Evolutionary conservation across 257 asterid genomes (phyloP).

Genomic region (Euphrasia confusa): DNA sequence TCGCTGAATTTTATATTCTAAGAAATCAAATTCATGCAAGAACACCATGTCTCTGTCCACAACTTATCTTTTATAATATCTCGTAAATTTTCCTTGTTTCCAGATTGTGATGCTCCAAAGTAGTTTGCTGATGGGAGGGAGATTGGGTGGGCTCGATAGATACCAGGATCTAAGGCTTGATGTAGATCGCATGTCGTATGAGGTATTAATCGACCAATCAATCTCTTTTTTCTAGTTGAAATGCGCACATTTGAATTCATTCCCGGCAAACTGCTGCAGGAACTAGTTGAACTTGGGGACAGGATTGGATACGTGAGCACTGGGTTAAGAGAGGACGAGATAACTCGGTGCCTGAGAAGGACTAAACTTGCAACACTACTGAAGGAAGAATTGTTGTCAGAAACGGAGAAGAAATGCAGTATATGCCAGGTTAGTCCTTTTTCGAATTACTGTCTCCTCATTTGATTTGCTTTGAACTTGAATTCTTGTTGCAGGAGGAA

Average conservation of each 20-base stretch:
- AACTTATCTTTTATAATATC: constrained; percentile 14
- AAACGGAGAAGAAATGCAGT: constrained; percentile 62
- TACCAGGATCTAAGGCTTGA: constrained; percentile 73
- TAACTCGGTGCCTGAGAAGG: constrained; percentile 53
- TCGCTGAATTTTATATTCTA: not conserved
- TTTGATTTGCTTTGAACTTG: not conserved
- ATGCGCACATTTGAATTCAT: constrained; percentile 2
- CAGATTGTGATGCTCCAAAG: constrained; percentile 77
- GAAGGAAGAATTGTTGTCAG: constrained; percentile 29
- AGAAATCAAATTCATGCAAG: not conserved
- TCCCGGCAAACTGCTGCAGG: constrained; percentile 36
- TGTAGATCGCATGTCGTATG: constrained; percentile 77
- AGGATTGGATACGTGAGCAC: constrained; percentile 79
- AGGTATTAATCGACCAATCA: constrained; percentile 34
- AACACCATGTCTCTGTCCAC: not conserved
- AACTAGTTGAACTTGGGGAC: constrained; percentile 84
- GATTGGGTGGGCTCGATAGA: constrained; percentile 43
- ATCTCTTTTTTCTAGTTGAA: constrained; percentile 9
- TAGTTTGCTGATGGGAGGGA: constrained; percentile 58
- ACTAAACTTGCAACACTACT: constrained; percentile 28
- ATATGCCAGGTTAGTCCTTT: constrained; percentile 72
- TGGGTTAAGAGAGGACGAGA: constrained; percentile 70
- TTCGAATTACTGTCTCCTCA: not conserved
- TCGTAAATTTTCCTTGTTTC: constrained; percentile 17
- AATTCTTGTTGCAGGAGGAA: constrained; percentile 55